Evolutionary conservation across 805 yeast genomes (phyloP), one percentile per base, ranked within the genome.

Genomic region (Pichia pseudocactophila): DNA sequence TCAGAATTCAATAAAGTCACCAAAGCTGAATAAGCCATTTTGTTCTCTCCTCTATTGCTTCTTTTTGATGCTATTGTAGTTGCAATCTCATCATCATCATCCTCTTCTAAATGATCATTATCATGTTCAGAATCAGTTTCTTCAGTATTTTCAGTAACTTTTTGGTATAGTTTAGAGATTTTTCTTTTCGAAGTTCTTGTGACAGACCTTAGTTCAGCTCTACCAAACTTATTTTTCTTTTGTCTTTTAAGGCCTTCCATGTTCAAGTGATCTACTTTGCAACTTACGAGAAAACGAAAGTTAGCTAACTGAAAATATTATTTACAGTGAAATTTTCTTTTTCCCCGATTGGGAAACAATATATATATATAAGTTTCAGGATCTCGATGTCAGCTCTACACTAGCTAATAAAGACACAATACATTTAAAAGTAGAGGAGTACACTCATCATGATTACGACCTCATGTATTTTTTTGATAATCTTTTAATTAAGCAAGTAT

Each of bases 171-270:
- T 5, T 10, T 13, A 6, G 19, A 18, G 4, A 18, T 16, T 7
- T 15, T 19, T 32, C 48, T 44, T 49, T 69, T 61, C 1, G 76
- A 63, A 3, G 80, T 70, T 61, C 85, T 71, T 8, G 74, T 73
- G 25, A 82, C 74, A 3, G 66, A 65, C 58, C 92, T 70, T 54
- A 77, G 54, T 46, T 78, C 78, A 39, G 69, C 69, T 57, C 92
- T 69, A 3, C 90, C 92, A 47, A 59, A 65, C 50, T 71, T 70
- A 16, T 50, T 18, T 37, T 43, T 51, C 33, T 49, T 50, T 37
- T 37, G 40, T 30, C 43, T 42, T 32, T 45, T 42, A 12, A 16
- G 27, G 13, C 37, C 36, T 7, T 28, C 31, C 31, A 28, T 28
- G 8, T 26, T 26, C n/a, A n/a, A n/a, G n/a, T n/a, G n/a, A n/a